Conservation (phyloP, 768 basidiomycete genomes). For the Kwoniella sp. region DNA sequence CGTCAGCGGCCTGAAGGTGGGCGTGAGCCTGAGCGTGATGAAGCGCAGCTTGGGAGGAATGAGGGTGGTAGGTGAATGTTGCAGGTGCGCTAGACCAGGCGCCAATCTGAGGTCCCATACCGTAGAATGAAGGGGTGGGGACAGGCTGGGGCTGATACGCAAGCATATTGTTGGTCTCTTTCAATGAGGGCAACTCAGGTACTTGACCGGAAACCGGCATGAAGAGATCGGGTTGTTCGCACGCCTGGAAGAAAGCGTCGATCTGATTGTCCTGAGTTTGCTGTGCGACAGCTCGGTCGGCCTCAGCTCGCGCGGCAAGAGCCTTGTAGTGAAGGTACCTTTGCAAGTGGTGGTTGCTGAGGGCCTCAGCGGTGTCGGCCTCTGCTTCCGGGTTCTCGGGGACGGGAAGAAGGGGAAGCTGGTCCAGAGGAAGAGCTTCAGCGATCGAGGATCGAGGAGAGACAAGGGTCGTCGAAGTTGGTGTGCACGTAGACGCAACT, state of each 20-base stretch:
- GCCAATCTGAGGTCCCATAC: slow-evolving; percentile 4
- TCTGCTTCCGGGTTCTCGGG: slow-evolving; percentile 2
- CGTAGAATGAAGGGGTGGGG: slow-evolving; percentile 15
- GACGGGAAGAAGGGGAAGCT: slow-evolving; percentile 1
- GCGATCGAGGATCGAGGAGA: slow-evolving; percentile 15
- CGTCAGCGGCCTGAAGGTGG: slow-evolving; percentile 38
- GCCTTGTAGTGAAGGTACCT: slow-evolving; percentile 48
- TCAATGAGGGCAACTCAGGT: background rate
- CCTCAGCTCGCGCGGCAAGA: slow-evolving; percentile 44
- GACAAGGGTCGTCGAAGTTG: slow-evolving; percentile 17
- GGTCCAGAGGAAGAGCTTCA: slow-evolving; percentile 7
- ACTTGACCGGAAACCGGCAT: slow-evolving; percentile 22
- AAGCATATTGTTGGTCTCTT: slow-evolving; percentile 26
- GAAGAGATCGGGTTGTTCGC: slow-evolving; percentile 13
- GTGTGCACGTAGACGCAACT: slow-evolving; percentile 15
- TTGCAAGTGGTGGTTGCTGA: slow-evolving; percentile 45
- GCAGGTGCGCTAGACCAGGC: background rate
- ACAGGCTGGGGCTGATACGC: slow-evolving; percentile 28
- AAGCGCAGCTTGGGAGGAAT: slow-evolving; percentile 23
- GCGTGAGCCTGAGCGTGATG: slow-evolving; percentile 43
- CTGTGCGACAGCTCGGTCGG: slow-evolving; percentile 18
- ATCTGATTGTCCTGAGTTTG: slow-evolving; percentile 8
- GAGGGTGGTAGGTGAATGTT: slow-evolving; percentile 34
- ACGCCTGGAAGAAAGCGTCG: slow-evolving; percentile 25
- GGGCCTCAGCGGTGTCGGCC: slow-evolving; percentile 35